Evolutionary conservation across 352 stramenopile genomes (phyloP), one percentile per base, ranked within the genome.

Genomic region (Phytophthora foliorum): DNA sequence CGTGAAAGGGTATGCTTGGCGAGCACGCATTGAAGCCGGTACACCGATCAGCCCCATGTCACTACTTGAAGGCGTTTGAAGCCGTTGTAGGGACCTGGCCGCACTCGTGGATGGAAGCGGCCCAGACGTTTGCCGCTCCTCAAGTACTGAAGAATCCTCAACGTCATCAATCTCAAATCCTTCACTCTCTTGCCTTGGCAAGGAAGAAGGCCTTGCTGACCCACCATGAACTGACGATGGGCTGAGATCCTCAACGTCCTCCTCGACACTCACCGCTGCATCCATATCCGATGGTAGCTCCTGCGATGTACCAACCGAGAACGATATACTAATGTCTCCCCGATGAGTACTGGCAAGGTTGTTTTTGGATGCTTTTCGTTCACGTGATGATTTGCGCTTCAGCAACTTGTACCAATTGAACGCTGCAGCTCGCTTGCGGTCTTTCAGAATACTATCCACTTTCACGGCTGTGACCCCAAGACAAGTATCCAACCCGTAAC

Each of bases 381-480:
- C 82, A 29, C 84, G 82, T 16, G 84, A 81, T 8, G 84, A 89
- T 34, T 92, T 94, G 8, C 84, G 67, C 59, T 97, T 97, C 2
- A 95, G 66, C 9, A 97, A 44, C 41, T 94, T 94, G 65, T 97
- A 95, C 86, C 86, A 95, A 62, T 94, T 93, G 63, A 97, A 97
- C 10, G 82, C 82, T 67, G 82, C 88, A 29, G 86, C 84, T 21
- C 89, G 84, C 39, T 89, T 89, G 13, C 77, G 80, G 66, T 92
- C 85, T 55, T 89, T 89, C 38, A 93, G 70, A 60, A 95, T 92
- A 16, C 79, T 95, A 24, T 91, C 84, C 16, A 94, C 63, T 61
- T 93, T 93, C 19, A 95, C 84, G 17, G 89, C 86, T 6, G 84
- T 91, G 17, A 97, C 86, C 48, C 89, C 89, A 2, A 97, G 79